A percentile compares a stretch with the other conserved stretches of the same genome.
Evolutionary conservation across 331 rosid genomes (phyloP).

Genomic region (Rhamnella rubrinervis): DNA sequence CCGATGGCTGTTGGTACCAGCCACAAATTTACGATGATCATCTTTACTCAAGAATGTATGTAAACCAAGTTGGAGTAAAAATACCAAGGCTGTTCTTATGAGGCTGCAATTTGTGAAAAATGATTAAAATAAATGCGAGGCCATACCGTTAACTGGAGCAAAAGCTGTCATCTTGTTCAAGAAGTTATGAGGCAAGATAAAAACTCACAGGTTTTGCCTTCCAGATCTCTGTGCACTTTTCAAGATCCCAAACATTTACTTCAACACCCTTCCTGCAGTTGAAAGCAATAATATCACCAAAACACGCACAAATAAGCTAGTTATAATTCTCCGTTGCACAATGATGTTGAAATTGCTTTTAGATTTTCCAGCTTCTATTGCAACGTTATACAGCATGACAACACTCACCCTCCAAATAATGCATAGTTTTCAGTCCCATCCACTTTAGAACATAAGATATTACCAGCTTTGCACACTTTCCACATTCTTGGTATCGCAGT

Average conservation of each 20-base stretch:
- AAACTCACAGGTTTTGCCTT: constrained; percentile 76
- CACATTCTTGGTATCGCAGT: constrained; percentile 49
- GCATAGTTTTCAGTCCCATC: constrained; percentile 70
- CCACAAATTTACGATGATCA: constrained; percentile 85
- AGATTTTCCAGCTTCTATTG: constrained; percentile 10
- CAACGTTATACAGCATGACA: constrained; percentile 3
- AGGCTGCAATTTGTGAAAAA: constrained; percentile 54
- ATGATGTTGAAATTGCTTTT: constrained; percentile 3
- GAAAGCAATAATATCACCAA: constrained; percentile 16
- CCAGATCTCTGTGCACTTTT: constrained; percentile 64
- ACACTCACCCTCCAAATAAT: constrained; percentile 86
- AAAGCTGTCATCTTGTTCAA: not conserved
- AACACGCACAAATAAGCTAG: constrained; percentile 13
- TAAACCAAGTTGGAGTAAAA: constrained; percentile 91
- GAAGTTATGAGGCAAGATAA: constrained; percentile 2
- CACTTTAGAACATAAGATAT: constrained; percentile 68
- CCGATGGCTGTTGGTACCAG: constrained; percentile 89
- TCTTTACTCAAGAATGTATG: constrained; percentile 72
- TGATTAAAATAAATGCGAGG: constrained; percentile 5
- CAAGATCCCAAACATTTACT: constrained; percentile 81
- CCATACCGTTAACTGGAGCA: constrained; percentile 5
- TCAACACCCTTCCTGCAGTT: constrained; percentile 80
- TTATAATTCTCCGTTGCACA: not conserved
- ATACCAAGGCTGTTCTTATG: constrained; percentile 83
- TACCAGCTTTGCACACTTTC: constrained; percentile 68